Conservation (phyloP, 139 green algal species). For the Penium margaritaceum region DNA sequence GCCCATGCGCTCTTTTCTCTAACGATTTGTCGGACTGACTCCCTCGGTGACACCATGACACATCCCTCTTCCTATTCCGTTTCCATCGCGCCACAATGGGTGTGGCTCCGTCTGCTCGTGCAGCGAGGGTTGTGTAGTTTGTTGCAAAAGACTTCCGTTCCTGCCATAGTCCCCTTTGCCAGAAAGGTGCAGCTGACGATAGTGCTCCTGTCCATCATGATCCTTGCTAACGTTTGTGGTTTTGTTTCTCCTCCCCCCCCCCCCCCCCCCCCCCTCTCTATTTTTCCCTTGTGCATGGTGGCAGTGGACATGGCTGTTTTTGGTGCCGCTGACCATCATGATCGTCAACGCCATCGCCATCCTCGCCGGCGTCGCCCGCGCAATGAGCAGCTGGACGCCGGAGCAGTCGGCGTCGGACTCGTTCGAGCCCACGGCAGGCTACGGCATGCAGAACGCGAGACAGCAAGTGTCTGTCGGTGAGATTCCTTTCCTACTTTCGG, state of each 20-base stretch:
- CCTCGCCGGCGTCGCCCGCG: constrained; percentile 3
- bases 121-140: background rate
- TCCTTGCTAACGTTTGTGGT: too few relatives aligned
- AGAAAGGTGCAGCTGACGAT: background rate
- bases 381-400: background rate
- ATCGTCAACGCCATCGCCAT: constrained; percentile 23
- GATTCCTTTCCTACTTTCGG: background rate
- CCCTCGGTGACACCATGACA: too few relatives aligned
- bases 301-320: constrained; percentile 38
- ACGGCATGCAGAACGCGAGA: background rate
- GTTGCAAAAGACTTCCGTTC: too few relatives aligned
- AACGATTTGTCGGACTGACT: too few relatives aligned
- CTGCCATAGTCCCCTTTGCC: background rate
- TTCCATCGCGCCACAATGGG: background rate
- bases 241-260: background rate
- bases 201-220: background rate
- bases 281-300: background rate
- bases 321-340: constrained; percentile 30
- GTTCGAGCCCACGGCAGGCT: too few relatives aligned
- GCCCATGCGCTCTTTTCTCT: too few relatives aligned
- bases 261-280: background rate
- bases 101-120: background rate
- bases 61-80: too few relatives aligned
- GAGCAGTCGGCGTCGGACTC: too few relatives aligned
- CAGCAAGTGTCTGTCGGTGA: background rate